Base-by-base conservation (phyloP, 306 rosid species). In the Citrullus colocynthis region DNA sequence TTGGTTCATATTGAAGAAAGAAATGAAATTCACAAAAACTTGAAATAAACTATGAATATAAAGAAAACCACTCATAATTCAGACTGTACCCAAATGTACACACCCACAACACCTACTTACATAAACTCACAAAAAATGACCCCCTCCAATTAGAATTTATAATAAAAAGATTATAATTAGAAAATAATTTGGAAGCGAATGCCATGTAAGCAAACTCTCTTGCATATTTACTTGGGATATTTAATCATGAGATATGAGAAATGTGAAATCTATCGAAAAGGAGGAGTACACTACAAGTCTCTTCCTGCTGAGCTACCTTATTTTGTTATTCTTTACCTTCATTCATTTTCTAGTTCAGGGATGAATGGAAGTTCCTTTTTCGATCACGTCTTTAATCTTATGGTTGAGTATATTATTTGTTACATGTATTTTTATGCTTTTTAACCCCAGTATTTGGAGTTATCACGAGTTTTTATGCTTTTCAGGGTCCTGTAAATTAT, bases 401-500 rank as follows among this genome's bases (percentile, higher is more conserved):
- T 73, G 60, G 10, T 71, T 51, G 61, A 51, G 77, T 73, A 72
- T 48, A 71, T 15, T 51, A 51, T 73, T 51, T 73, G 44, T 42
- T 44, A 42, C 74, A 39, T 15, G 28, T 34, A 28, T 52, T 24
- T 45, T 73, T 45, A 48, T 11, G 13, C 7, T 15, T 24, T 12
- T 16, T 6, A 2, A 72, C 30, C 82, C 80, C 16, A 24, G 21
- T 78, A 36, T 44, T 71, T 78, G 30, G 37, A 79, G 76, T 28
- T 37, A 59, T 70, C 34, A 74, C 69, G 45, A 36, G 21, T 41
- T 78, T 82, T 67, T 48, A 79, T 52, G 64, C 64, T 77, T 76
- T 77, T 74, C 91, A 93, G 98, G 91, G 90, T 81, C 98, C 98
- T 28, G 93, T 93, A 67, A 93, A 88, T 81, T 93, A 28, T 44